phyloP scores from a whole-genome alignment of 768 basidiomycete species.

The Albatrellus ellisii region DNA sequence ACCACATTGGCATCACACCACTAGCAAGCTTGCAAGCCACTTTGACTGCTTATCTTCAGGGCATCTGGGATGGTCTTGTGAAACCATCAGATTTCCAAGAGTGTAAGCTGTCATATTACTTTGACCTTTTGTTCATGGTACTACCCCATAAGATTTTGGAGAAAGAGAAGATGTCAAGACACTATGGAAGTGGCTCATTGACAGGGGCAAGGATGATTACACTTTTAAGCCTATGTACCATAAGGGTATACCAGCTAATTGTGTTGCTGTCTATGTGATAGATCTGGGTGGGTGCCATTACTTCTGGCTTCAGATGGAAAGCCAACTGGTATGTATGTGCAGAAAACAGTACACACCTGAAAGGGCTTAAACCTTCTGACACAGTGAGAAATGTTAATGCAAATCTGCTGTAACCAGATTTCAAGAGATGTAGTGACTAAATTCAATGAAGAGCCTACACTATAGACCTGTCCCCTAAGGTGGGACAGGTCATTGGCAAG shows the following conservation, averaged over 20 bases:
- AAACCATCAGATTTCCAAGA: slow-evolving; percentile 81
- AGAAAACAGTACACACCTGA: slow-evolving; percentile 15
- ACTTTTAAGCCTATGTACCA: slow-evolving; percentile 91
- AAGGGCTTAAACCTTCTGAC: slow-evolving; percentile 49
- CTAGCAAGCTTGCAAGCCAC: slow-evolving; percentile 82
- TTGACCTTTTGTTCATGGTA: slow-evolving; percentile 86
- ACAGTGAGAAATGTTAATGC: slow-evolving; percentile 93
- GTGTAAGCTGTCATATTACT: slow-evolving; percentile 77
- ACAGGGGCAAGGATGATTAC: slow-evolving; percentile 53
- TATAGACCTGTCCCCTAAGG: slow-evolving; percentile 78
- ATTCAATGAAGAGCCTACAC: slow-evolving; percentile 75
- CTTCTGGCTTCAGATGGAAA: too few relatives aligned
- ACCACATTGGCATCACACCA: slow-evolving; percentile 89
- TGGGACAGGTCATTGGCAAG: slow-evolving; percentile 73
- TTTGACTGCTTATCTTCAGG: slow-evolving; percentile 73
- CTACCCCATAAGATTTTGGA: slow-evolving; percentile 91
- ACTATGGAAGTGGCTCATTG: slow-evolving; percentile 65
- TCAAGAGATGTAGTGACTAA: slow-evolving; percentile 64
- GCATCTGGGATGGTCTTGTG: slow-evolving; percentile 85
- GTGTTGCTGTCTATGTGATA: slow-evolving; percentile 94
- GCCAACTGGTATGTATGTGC: background rate
- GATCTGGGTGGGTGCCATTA: slow-evolving; percentile 74
- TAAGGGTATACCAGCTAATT: slow-evolving; percentile 96
- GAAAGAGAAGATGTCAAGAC: slow-evolving; percentile 70
- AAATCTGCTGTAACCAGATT: slow-evolving; percentile 98